Base-by-base conservation (phyloP, 257 asterid species). In the Solanum piurae region DNA sequence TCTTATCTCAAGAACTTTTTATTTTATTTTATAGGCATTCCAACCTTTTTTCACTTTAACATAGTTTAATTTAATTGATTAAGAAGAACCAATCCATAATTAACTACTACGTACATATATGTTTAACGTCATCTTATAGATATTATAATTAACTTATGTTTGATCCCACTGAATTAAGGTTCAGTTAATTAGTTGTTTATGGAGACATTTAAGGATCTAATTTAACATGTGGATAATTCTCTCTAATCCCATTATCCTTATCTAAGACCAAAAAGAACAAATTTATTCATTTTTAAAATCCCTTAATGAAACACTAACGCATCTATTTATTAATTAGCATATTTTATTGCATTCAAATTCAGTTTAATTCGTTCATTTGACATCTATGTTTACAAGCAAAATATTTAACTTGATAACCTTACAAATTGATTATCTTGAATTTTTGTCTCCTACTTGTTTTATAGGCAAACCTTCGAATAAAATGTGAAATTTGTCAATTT, bases 91-190 rank as follows among this genome's bases (percentile, higher is more conserved):
- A 27, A 79, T 44, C 84, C 25, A 79, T 42, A 44, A 10, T 42
- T 25, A 44, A 27, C 66, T 79, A 79, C 64, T 38, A 79, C 27
- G 46, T 3, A 34, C 16, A 44, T 33, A 44, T 44, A 44, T 14
- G 27, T 44, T 79, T n/a, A 79, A 79, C 85, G 88, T 91, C 92
- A 95, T 93, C 98, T 91, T 90, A 34, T 80, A 77, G 36, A 79
- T 75, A 87, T 64, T 87, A 88, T 44, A 44, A 13, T 38, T 76
- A 72, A 44, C 86, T 73, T 84, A 49, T 89, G 86, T 77, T 87
- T 83, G 84, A 89, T 90, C 88, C 86, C 25, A 44, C 37, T 8
- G 7, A 68, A 71, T 84, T 21, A 89, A 86, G 73, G 46, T 83
- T 89, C 89, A 86, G 86, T 89, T 87, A 72, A 87, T 87, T 89